Evolutionary conservation across 345 rosid species (phyloP), one percentile per base, ranked within the genome.

Genomic region (Linum usitatissimum): DNA sequence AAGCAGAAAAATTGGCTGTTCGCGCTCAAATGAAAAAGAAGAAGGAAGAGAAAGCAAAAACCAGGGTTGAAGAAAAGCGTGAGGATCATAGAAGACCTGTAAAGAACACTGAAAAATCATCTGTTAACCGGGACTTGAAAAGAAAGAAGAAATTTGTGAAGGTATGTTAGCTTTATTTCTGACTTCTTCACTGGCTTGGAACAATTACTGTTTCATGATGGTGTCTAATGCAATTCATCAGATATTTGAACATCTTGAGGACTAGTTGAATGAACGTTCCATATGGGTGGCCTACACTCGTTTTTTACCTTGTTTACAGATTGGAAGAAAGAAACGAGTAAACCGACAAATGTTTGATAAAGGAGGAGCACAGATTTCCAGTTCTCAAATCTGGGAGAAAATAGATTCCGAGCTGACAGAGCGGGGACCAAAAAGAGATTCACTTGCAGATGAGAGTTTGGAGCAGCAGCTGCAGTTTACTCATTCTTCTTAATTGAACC

Each of bases 371-470:
- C 66, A 40, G 7, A 70, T 67, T 58, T 70, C 78, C 15, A 73
- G 62, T 42, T 71, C 66, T 54, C 76, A 77, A 53, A 76, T 76
- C 30, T 75, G 84, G 83, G 86, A 83, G 83, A 80, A 83, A 6
- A 56, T 84, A 66, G 87, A 86, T 57, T 56, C 78, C 64, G 88
- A 85, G 68, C 59, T 80, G 55, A 65, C 80, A 57, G 77, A 64
- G 79, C 80, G 70, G 70, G 87, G 80, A 66, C 71, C 67, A 68
- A 74, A 58, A 59, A 80, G 73, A 39, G 75, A 76, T 68, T 82
- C 95, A 15, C 85, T 92, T 34, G 96, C 95, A 9, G 96, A 92
- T 49, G 91, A 55, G 38, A 34, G 8, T 34, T 34, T 34, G 38
- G 38, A 34, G 38, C 6, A 34, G 38, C 38, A 34, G 38, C 38